phyloP scores from a whole-genome alignment of 1,139 yeast species.

The Scheffersomyces parashehatae region DNA sequence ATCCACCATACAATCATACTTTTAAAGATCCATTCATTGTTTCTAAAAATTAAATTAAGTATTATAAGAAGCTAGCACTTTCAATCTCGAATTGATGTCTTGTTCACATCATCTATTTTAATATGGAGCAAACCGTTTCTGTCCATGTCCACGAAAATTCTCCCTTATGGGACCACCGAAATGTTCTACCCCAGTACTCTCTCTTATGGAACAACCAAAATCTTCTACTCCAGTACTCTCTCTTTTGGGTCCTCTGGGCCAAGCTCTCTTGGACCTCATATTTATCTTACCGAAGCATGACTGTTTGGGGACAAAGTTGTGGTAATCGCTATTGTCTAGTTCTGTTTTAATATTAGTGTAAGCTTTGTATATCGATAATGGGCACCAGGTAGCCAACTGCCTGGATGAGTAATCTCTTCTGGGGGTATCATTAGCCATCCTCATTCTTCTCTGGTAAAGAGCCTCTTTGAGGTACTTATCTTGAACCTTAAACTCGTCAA shows the following conservation, averaged over 20 bases:
- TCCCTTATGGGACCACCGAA: no score
- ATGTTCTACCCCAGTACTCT: neutral
- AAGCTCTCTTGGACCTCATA: slow-evolving; percentile 39
- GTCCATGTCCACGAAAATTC: no score
- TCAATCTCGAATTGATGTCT: no score
- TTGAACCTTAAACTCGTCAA: slow-evolving; percentile 11
- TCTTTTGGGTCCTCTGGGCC: slow-evolving; percentile 26
- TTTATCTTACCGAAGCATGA: slow-evolving; percentile 44
- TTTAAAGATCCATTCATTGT: no score
- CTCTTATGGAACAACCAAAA: slow-evolving; percentile 12
- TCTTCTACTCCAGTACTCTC: neutral
- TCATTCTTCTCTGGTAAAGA: slow-evolving; percentile 2
- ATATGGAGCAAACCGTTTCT: no score
- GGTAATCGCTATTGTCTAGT: slow-evolving; percentile 26
- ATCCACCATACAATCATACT: no score
- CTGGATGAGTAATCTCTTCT: neutral
- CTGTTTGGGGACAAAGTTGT: slow-evolving; percentile 23
- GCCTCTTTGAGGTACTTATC: slow-evolving; percentile 7
- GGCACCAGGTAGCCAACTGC: slow-evolving; percentile 28
- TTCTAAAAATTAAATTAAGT: no score
- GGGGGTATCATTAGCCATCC: neutral
- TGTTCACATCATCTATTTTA: no score
- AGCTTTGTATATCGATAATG: slow-evolving; percentile 37
- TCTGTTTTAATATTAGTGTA: slow-evolving; percentile 31
- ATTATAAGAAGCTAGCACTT: no score